These are phyloP conservation scores for Plasmopara viticola DNA, from an alignment of 352 stramenopile genomes.

Conservation along the genomic window DNA sequence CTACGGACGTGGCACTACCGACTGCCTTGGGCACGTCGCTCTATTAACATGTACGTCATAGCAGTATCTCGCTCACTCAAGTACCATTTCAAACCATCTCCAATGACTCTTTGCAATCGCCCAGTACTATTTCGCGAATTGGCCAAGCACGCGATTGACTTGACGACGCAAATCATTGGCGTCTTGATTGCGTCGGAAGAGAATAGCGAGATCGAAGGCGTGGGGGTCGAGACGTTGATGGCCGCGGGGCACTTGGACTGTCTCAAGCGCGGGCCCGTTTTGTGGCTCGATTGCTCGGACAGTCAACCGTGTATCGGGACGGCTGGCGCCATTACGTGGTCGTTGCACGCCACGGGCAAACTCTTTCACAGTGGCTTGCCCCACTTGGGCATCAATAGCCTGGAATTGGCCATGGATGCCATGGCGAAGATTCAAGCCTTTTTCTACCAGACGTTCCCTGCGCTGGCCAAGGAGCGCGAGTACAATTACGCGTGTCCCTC, in stretches of 20 bases:
- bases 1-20: constrained; percentile 88
- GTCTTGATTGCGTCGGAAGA: constrained; percentile 90
- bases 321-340: constrained; percentile 82
- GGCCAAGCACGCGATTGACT: constrained; percentile 63
- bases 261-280: constrained; percentile 88
- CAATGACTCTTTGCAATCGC: neutral
- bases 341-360: constrained; percentile 86
- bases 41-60: constrained; percentile 70
- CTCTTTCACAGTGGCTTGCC: constrained; percentile 89
- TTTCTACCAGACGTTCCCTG: constrained; percentile 88
- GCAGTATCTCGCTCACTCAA: neutral
- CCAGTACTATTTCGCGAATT: constrained; percentile 60
- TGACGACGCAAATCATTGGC: constrained; percentile 74
- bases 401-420: constrained; percentile 86
- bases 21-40: constrained; percentile 90
- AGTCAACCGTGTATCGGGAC: constrained; percentile 90
- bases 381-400: constrained; percentile 85
- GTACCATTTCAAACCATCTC: neutral
- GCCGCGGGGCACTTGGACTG: constrained; percentile 87
- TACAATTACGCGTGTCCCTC: constrained; percentile 89
- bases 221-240: constrained; percentile 88
- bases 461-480: constrained; percentile 70
- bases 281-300: constrained; percentile 91
- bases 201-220: constrained; percentile 72
- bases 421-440: constrained; percentile 78